Evolutionary conservation across 1,139 yeast genomes (phyloP).

Genomic region (Meyerozyma guilliermondii): DNA sequence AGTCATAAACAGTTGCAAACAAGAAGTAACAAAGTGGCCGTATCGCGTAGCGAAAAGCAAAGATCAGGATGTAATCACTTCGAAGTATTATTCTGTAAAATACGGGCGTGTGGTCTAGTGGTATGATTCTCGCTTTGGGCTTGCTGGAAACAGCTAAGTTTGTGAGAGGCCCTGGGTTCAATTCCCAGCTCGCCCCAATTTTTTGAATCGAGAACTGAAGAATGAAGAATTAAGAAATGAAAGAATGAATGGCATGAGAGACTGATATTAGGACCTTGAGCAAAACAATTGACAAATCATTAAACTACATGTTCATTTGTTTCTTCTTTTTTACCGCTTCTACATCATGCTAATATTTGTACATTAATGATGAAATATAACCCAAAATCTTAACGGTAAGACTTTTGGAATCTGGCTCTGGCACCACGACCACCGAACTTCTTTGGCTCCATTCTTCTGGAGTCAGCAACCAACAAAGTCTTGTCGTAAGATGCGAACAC

Average conservation of each 20-base stretch:
- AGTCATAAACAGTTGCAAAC: conserved; percentile 19
- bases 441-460: conserved; percentile 99
- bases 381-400: conserved; percentile 80
- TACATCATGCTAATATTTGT: not conserved
- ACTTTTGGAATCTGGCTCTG: conserved; percentile 99
- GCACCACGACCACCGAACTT: conserved; percentile 99
- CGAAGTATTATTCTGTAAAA: not conserved
- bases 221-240: no score
- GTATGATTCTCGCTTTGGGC: conserved; percentile 3
- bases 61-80: not conserved
- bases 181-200: conserved; percentile 14
- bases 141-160: conserved; percentile 4
- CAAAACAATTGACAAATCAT: no score
- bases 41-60: no score
- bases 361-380: conserved; percentile 3
- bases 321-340: not conserved
- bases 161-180: conserved; percentile 16
- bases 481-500: conserved; percentile 97
- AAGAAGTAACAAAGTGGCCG: not conserved
- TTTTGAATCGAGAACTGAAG: not conserved
- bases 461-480: conserved; percentile 98
- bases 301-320: not conserved
- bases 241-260: no score
- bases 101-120: conserved; percentile 2
- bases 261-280: no score